phyloP scores from a whole-genome alignment of 2,329 filamentous ascomycete genomes.

The Nemania diffusa region DNA sequence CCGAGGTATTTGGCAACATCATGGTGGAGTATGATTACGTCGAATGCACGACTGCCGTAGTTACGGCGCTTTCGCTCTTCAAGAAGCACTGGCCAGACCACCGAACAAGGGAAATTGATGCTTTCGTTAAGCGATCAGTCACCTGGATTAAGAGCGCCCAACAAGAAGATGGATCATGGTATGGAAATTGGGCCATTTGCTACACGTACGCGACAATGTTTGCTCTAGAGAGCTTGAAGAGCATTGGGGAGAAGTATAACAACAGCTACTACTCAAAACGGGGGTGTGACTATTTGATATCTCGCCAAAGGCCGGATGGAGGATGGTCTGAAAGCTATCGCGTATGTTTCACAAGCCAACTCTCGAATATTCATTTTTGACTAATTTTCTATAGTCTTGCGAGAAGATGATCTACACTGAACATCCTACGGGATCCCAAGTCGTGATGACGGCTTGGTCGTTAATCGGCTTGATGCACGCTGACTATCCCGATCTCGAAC shows the following conservation, averaged over 20 bases:
- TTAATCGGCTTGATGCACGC: slow-evolving; percentile 84
- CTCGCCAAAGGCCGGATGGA: slow-evolving; percentile 86
- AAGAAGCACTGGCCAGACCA: slow-evolving; percentile 84
- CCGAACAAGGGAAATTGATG: slow-evolving; percentile 76
- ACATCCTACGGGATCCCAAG: slow-evolving; percentile 80
- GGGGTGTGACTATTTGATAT: slow-evolving; percentile 87
- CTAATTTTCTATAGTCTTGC: slow-evolving; percentile 66
- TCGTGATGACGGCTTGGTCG: slow-evolving; percentile 96
- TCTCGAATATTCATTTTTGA: slow-evolving; percentile 13
- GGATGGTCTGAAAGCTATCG: slow-evolving; percentile 97
- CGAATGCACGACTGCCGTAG: slow-evolving; percentile 94
- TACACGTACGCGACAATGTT: slow-evolving; percentile 99
- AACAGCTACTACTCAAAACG: slow-evolving; percentile 76
- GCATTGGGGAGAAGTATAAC: slow-evolving; percentile 81
- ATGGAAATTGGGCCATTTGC: slow-evolving; percentile 97
- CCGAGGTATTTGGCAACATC: slow-evolving; percentile 95
- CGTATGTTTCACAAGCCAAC: slow-evolving; percentile 53
- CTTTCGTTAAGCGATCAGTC: slow-evolving; percentile 78
- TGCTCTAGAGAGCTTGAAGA: slow-evolving; percentile 85
- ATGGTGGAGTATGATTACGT: slow-evolving; percentile 99
- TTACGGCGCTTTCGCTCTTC: slow-evolving; percentile 88
- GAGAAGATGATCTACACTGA: slow-evolving; percentile 80
- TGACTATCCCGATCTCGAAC: slow-evolving; percentile 78
- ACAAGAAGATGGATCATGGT: slow-evolving; percentile 89
- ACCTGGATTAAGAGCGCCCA: slow-evolving; percentile 86